Evolutionary conservation across 768 basidiomycete species (phyloP).

Genomic region (Strobilomyces dryophilus): DNA sequence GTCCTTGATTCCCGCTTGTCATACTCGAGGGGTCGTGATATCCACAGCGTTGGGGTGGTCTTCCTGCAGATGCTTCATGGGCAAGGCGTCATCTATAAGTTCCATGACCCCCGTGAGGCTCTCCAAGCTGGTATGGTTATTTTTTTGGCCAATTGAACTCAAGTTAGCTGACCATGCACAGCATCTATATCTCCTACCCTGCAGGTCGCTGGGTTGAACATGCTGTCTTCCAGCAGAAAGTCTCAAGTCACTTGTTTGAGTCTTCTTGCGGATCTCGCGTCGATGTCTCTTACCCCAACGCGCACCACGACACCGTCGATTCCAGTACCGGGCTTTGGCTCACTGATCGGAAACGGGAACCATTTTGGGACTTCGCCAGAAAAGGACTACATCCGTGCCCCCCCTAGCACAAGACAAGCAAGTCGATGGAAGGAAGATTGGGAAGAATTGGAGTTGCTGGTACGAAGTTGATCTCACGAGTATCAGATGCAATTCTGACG

Average conservation of each 20-base stretch:
- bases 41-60: conserved; percentile 77
- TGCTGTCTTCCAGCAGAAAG: conserved; percentile 59
- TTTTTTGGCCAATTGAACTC: not conserved
- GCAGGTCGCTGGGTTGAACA: conserved; percentile 48
- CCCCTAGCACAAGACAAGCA: conserved; percentile 41
- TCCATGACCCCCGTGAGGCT: conserved; percentile 52
- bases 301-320: conserved; percentile 17
- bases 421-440: conserved; percentile 93
- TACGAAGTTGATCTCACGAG: conserved; percentile 21
- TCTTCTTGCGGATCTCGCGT: conserved; percentile 55
- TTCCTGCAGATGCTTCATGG: conserved; percentile 87
- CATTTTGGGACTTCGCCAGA: conserved; percentile 54
- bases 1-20: conserved; percentile 72
- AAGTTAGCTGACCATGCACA: conserved; percentile 20
- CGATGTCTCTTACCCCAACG: conserved; percentile 31
- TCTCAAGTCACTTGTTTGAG: conserved; percentile 51
- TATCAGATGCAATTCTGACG: not conserved
- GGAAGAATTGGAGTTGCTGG: conserved; percentile 87
- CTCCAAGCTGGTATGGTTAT: conserved; percentile 45
- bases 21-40: conserved; percentile 76
- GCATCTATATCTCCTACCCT: conserved; percentile 52
- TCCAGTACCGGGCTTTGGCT: conserved; percentile 33
- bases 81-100: conserved; percentile 55
- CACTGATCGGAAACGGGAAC: conserved; percentile 43
- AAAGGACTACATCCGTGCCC: conserved; percentile 52